Evolutionary conservation across 371 early-diverging fungal genomes (phyloP).

Genomic region (Mucor piriformis): DNA sequence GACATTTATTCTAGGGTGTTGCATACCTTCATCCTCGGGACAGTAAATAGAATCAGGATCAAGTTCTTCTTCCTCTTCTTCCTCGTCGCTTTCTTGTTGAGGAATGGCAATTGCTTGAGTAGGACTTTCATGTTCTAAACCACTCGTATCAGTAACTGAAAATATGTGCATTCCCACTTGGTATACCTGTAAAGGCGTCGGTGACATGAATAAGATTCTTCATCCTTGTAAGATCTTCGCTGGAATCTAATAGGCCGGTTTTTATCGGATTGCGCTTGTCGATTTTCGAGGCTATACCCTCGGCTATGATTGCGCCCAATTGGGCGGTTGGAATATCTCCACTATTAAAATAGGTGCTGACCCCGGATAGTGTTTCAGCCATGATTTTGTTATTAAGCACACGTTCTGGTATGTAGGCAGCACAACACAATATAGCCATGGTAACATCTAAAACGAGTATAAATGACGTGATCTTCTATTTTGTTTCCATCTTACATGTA

Average conservation of each 20-base stretch:
- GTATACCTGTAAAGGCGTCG: conserved; percentile 15
- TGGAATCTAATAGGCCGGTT: conserved; percentile 32
- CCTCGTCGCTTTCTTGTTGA: conserved; percentile 12
- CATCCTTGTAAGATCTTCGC: conserved; percentile 16
- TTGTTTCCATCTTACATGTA: conserved; percentile 22
- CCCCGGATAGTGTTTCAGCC: conserved; percentile 17
- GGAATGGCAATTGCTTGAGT: background rate
- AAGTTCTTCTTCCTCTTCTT: conserved; percentile 29
- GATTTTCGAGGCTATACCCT: conserved; percentile 29
- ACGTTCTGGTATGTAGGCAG: conserved; percentile 25
- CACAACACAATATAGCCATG: conserved; percentile 19
- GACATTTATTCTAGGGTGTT: background rate
- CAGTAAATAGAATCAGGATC: conserved; percentile 37
- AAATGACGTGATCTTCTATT: background rate
- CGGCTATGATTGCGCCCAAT: conserved; percentile 44
- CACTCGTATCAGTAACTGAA: too few relatives aligned
- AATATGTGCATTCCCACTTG: too few relatives aligned
- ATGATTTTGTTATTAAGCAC: conserved; percentile 12
- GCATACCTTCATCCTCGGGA: conserved; percentile 6
- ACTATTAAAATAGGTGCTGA: conserved; percentile 31
- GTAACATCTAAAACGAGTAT: conserved; percentile 31
- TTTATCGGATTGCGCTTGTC: conserved; percentile 31
- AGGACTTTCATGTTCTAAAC: background rate
- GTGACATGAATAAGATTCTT: conserved; percentile 20
- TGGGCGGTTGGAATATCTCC: conserved; percentile 32